Evolutionary conservation across 2,329 filamentous ascomycete genomes (phyloP).

Genomic region (Albifimbria verrucaria): DNA sequence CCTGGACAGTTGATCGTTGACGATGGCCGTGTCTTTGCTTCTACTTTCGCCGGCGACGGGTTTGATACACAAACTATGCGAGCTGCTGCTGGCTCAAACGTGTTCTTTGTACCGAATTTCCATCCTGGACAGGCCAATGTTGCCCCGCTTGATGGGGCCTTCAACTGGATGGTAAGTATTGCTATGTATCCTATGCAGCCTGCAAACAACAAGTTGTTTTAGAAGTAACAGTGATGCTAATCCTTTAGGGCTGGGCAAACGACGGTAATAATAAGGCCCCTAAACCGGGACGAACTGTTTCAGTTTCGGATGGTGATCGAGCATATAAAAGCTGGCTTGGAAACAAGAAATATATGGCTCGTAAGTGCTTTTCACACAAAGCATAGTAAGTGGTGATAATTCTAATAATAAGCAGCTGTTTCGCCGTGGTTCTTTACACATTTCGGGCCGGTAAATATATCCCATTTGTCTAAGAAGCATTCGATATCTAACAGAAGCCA

Average conservation of each 20-base stretch:
- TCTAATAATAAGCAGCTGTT: conserved; percentile 16
- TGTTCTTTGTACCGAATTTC: conserved; percentile 50
- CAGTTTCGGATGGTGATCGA: conserved; percentile 36
- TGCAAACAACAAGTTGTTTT: background rate
- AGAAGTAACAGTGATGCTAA: background rate
- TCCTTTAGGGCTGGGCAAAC: conserved; percentile 37
- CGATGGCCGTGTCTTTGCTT: conserved; percentile 44
- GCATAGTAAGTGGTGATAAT: background rate
- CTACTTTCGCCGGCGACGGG: conserved; percentile 49
- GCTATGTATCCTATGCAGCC: background rate
- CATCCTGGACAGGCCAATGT: conserved; percentile 36
- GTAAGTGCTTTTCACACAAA: conserved; percentile 2
- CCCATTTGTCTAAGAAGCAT: background rate
- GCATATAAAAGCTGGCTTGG: conserved; percentile 30
- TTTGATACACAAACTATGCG: conserved; percentile 39
- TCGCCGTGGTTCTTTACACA: conserved; percentile 47
- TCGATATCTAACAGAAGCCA: no score
- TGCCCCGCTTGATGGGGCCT: conserved; percentile 36
- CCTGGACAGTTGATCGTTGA: conserved; percentile 47
- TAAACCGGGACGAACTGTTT: conserved; percentile 31
- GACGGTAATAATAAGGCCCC: conserved; percentile 48
- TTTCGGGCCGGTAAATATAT: conserved; percentile 19
- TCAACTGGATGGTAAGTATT: conserved; percentile 36
- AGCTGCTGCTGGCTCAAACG: conserved; percentile 36
- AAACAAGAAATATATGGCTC: conserved; percentile 46